Evolutionary conservation across 495 filamentous ascomycete genomes (phyloP).

Genomic region (Emericellopsis terricola): DNA sequence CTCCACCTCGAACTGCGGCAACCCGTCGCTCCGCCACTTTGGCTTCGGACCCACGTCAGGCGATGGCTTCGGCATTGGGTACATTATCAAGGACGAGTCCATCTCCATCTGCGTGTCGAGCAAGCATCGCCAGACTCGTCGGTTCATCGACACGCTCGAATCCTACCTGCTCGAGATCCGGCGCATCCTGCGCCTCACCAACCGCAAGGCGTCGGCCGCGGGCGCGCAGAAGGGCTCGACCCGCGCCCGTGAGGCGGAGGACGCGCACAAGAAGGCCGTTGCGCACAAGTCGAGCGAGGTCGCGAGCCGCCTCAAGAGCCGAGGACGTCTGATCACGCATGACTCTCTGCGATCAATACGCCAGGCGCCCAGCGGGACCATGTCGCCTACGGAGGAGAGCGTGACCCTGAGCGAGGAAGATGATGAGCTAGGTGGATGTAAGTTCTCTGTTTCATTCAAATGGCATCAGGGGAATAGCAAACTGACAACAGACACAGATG

Average conservation of each 20-base stretch:
- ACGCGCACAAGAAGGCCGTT: slow-evolving; percentile 8
- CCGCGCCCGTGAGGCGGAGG: slow-evolving; percentile 25
- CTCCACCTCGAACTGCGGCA: slow-evolving; percentile 96
- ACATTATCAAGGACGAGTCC: slow-evolving; percentile 94
- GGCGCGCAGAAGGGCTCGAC: slow-evolving; percentile 11
- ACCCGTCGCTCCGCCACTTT: slow-evolving; percentile 90
- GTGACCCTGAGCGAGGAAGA: slow-evolving; percentile 52
- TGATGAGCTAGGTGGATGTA: slow-evolving; percentile 84
- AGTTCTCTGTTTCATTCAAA: slow-evolving; percentile 31
- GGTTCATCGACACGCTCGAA: slow-evolving; percentile 80
- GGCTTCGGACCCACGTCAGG: slow-evolving; percentile 90
- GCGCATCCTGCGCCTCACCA: slow-evolving; percentile 54
- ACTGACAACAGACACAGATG: slow-evolving; percentile 38
- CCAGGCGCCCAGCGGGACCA: slow-evolving; percentile 21
- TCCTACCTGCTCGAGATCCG: slow-evolving; percentile 79
- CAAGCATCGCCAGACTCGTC: slow-evolving; percentile 82
- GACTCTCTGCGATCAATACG: slow-evolving; percentile 16
- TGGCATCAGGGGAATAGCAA: no score
- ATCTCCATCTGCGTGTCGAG: slow-evolving; percentile 83
- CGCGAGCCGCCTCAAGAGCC: slow-evolving; percentile 25
- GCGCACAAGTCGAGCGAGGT: not conserved
- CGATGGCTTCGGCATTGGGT: slow-evolving; percentile 93
- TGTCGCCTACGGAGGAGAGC: slow-evolving; percentile 35
- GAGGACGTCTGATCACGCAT: slow-evolving; percentile 38
- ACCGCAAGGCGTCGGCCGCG: slow-evolving; percentile 21